These are phyloP conservation scores for Naganishia liquefaciens DNA, from an alignment of 1,284 basidiomycete genomes.

Conservation along the genomic window DNA sequence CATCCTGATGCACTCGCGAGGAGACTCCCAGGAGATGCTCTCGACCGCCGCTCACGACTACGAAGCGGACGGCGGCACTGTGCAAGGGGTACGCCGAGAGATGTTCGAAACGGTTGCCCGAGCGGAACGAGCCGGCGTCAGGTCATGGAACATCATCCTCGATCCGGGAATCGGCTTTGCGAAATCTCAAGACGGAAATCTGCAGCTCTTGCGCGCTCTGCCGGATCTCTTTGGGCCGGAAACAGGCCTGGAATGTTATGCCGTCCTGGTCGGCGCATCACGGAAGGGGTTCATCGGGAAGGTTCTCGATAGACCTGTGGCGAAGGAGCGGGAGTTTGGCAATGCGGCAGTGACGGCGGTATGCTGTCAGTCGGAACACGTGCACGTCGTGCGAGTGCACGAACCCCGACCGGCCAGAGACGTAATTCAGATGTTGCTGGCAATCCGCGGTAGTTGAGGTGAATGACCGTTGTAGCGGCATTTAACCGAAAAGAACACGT, in stretches of 20 bases:
- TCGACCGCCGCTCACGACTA: slow-evolving; percentile 71
- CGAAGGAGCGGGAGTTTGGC: slow-evolving; percentile 72
- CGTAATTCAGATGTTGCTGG: slow-evolving; percentile 60
- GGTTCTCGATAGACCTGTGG: slow-evolving; percentile 57
- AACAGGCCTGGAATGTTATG: slow-evolving; percentile 60
- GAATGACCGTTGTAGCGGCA: neutral
- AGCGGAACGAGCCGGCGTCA: slow-evolving; percentile 75
- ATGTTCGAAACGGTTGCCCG: slow-evolving; percentile 67
- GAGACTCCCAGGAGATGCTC: slow-evolving; percentile 63
- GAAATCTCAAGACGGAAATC: slow-evolving; percentile 76
- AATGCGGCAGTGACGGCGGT: slow-evolving; percentile 78
- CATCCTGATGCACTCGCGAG: slow-evolving; percentile 90
- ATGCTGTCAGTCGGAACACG: slow-evolving; percentile 71
- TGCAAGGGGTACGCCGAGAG: slow-evolving; percentile 73
- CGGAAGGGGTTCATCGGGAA: slow-evolving; percentile 79
- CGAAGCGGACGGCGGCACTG: slow-evolving; percentile 57
- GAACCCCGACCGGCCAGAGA: slow-evolving; percentile 71
- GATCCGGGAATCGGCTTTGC: slow-evolving; percentile 97
- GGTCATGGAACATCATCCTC: slow-evolving; percentile 85
- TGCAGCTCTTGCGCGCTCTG: slow-evolving; percentile 66
- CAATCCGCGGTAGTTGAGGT: slow-evolving; percentile 46
- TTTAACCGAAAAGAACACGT: neutral
- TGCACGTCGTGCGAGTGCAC: slow-evolving; percentile 77
- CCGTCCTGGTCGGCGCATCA: slow-evolving; percentile 75
- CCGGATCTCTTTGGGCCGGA: slow-evolving; percentile 57